Evolutionary conservation across 164 flowering plant genomes (phyloP), one percentile per base, ranked within the genome.

Genomic region (Dillenia turbinata): DNA sequence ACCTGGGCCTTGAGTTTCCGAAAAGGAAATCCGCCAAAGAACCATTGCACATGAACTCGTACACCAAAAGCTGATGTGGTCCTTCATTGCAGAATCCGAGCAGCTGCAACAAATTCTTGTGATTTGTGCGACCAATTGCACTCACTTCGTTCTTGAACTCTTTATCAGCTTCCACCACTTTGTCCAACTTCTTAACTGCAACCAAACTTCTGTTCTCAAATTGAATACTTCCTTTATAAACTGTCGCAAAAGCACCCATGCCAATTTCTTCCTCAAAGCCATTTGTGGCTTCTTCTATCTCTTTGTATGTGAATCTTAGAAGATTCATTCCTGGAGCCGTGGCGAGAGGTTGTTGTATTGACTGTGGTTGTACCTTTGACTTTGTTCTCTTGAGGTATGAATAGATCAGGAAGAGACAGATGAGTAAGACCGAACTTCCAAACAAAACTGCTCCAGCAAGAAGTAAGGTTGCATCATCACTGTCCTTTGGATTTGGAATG

Each of bases 71-170:
- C 56, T 64, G 52, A 17, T 64, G 60, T 1, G 45, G 12, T 8
- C 72, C 72, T 47, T 73, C 76, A 2, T 73, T 52, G 9, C 72
- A 65, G 56, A 60, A 73, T 24, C 76, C 72, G 5, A 64, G 62
- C 33, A 73, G 54, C 58, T 49, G 54, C 9, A 52, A 66, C 14
- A 68, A 49, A 15, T 73, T 65, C 63, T 73, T 65, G 70, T 73
- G 73, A 46, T 73, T 67, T 48, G 67, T 61, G 15, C 12, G 17
- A 13, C 72, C 76, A 1, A 73, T 68, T 8, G 64, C 61, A 9
- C 53, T 62, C 50, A 69, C 56, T 62, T 65, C 73, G 0, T 64
- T 54, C 54, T 50, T 52, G 52, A 73, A 66, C 59, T 65, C 73
- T 54, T 54, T 62, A 9, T 69, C 69, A 9, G 46, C 60, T 9